A percentile compares a stretch with the other conserved stretches of the same genome.
Conservation (phyloP, 169 alveolate species). For the Plasmodium cynomolgi region DNA sequence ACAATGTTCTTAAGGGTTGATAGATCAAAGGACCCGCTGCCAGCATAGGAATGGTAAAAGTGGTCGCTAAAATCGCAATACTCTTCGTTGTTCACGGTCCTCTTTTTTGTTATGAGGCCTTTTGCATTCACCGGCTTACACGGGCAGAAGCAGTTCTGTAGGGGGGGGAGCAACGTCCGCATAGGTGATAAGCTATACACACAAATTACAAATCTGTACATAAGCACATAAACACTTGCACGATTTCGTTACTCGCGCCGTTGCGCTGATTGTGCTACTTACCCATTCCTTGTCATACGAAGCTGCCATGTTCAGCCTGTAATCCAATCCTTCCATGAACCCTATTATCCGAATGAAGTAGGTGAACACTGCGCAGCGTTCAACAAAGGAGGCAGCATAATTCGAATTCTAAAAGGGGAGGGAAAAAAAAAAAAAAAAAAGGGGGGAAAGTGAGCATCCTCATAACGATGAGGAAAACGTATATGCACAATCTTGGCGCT, state of each 20-base stretch:
- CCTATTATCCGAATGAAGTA: conserved; percentile 18
- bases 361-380: neutral
- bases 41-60: conserved; percentile 70
- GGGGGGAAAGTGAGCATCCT: neutral
- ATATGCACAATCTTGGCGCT: neutral
- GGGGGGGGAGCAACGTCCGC: neutral
- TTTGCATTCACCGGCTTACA: conserved; percentile 54
- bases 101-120: conserved; percentile 25
- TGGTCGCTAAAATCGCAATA: conserved; percentile 51
- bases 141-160: conserved; percentile 35
- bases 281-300: conserved; percentile 65
- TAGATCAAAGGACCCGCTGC: conserved; percentile 34
- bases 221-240: neutral
- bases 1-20: conserved; percentile 19
- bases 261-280: neutral
- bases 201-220: neutral
- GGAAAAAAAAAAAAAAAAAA: neutral
- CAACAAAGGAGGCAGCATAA: conserved; percentile 15
- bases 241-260: neutral
- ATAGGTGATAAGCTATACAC: neutral
- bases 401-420: neutral
- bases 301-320: conserved; percentile 20
- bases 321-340: conserved; percentile 36
- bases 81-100: conserved; percentile 13
- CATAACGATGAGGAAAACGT: neutral